Evolutionary conservation across 352 stramenopile species (phyloP).

Genomic region (Pythium sp.): DNA sequence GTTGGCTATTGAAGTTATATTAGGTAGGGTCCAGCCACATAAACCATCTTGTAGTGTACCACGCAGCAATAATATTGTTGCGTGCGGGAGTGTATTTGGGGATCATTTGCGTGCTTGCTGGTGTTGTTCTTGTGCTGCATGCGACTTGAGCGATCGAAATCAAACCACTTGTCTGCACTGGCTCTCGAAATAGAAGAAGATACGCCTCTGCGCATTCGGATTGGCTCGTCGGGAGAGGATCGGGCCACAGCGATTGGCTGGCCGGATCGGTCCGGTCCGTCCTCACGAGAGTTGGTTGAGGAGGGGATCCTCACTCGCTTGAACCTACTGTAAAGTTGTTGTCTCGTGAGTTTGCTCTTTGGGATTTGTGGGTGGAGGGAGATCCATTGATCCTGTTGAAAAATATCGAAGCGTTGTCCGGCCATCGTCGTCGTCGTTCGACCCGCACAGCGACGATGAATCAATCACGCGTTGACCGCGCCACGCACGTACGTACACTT

Average conservation of each 20-base stretch:
- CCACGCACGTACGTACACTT: neutral
- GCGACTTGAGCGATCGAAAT: neutral
- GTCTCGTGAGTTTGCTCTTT: neutral
- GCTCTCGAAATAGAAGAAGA: constrained; percentile 15
- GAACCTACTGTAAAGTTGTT: neutral
- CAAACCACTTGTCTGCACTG: neutral
- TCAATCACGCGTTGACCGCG: neutral
- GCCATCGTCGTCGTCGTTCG: neutral
- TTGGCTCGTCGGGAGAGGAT: neutral
- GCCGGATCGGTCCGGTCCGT: neutral
- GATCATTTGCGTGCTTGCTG: neutral
- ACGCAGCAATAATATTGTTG: neutral
- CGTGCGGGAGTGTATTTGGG: too few relatives aligned
- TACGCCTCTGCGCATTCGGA: constrained; percentile 8
- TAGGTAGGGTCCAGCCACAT: neutral
- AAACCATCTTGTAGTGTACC: neutral
- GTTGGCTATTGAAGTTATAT: neutral
- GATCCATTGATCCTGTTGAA: neutral
- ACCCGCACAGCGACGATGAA: neutral
- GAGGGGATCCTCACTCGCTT: neutral
- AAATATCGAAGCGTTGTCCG: constrained; percentile 16
- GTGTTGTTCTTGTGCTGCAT: neutral
- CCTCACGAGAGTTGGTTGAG: neutral
- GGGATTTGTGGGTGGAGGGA: constrained; percentile 4
- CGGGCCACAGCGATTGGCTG: neutral